Conservation (phyloP, 331 rosid species). For the Malus hybrid region DNA sequence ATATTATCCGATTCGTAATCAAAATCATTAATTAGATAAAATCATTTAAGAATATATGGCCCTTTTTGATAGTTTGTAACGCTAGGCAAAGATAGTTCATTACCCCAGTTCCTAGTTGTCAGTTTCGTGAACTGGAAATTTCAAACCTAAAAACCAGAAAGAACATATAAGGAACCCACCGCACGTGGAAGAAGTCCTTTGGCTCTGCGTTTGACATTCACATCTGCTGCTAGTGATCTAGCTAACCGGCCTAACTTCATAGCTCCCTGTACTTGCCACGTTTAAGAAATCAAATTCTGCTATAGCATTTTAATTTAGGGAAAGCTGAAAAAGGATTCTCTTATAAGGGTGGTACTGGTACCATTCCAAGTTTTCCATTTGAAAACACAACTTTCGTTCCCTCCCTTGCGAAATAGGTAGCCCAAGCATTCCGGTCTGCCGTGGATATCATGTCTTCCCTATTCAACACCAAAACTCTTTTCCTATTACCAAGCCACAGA, state of each 20-base stretch:
- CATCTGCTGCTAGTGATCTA: slow-evolving; percentile 71
- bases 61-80: background rate
- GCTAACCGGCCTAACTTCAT: slow-evolving; percentile 81
- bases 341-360: slow-evolving; percentile 10
- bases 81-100: background rate
- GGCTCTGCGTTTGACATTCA: slow-evolving; percentile 83
- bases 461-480: slow-evolving; percentile 82
- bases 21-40: background rate
- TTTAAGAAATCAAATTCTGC: slow-evolving; percentile 15
- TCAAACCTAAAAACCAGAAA: background rate
- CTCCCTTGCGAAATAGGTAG: slow-evolving; percentile 57
- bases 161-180: slow-evolving; percentile 32
- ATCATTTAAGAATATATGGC: background rate
- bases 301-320: slow-evolving; percentile 8
- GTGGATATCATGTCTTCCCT: slow-evolving; percentile 96
- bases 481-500: slow-evolving; percentile 82
- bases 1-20: background rate
- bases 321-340: slow-evolving; percentile 6
- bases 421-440: slow-evolving; percentile 94
- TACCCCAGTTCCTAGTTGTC: background rate
- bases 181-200: slow-evolving; percentile 93
- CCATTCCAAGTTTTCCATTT: slow-evolving; percentile 94
- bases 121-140: background rate
- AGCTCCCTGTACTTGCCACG: slow-evolving; percentile 54
- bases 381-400: slow-evolving; percentile 76